Evolutionary conservation across 306 rosid genomes (phyloP), one percentile per base, ranked within the genome.

Genomic region (Leucaena leucocephala): DNA sequence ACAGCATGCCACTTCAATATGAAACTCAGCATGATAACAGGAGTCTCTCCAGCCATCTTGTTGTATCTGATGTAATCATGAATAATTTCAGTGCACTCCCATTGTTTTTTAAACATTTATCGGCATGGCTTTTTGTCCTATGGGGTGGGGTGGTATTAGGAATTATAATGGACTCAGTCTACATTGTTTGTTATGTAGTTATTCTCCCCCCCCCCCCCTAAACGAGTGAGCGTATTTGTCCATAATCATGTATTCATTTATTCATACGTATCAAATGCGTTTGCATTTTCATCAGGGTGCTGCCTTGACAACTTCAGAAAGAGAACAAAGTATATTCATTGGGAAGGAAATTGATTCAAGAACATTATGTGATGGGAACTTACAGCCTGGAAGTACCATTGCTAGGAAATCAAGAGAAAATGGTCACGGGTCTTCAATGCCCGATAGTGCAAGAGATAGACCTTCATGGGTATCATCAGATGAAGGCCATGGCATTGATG

Each of bases 231-330:
- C 14, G n/a, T 12, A 61, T 52, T 52, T 55, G 71, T 76, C 39
- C 8, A 22, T 59, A 12, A 48, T 48, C 17, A 10, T 48, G 71
- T 54, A 61, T 78, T 76, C 36, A 40, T 71, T 14, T 17, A 74
- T 65, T 45, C n/a, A 46, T 72, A 9, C 21, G 22, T 62, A 40
- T 61, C 63, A 79, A 75, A 19, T 54, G 33, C 19, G 67, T 21
- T 78, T 61, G 62, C 55, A 72, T 52, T 38, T 72, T 76, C 62
- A 49, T 38, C 81, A 81, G 83, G 73, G 50, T 50, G 43, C 62
- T 35, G 36, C 75, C 15, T 42, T 76, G 45, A 67, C 40, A 36
- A 50, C 9, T 39, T 48, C 73, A 19, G 80, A 10, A 39, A 57
- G 50, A 63, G 77, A 21, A 46, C 80, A 58, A 40, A 64, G 43